Conservation (phyloP, 257 asterid species). For the Salvia hispanica region DNA sequence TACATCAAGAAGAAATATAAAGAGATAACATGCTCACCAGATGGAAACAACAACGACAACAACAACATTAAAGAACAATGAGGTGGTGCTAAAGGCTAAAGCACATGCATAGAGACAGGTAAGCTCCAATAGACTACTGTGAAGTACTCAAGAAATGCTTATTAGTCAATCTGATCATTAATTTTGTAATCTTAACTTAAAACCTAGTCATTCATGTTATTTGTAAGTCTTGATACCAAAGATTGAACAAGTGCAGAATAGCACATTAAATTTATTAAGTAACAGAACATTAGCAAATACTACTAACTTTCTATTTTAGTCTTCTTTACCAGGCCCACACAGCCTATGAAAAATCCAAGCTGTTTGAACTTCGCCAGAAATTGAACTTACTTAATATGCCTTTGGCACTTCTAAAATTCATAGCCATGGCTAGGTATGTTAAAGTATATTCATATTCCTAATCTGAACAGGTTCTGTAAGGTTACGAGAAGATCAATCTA, state of each 20-base stretch:
- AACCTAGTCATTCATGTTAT: constrained; percentile 6
- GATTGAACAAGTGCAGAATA: constrained; percentile 17
- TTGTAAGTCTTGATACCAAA: not conserved
- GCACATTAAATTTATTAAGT: not conserved
- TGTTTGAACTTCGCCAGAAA: constrained; percentile 30
- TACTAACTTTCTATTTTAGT: constrained; percentile 1
- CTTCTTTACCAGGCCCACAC: constrained; percentile 32
- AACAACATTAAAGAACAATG: constrained; percentile 39
- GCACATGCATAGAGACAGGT: constrained; percentile 38
- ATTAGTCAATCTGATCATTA: not conserved
- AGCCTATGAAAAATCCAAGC: constrained; percentile 23
- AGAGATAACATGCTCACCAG: constrained; percentile 16
- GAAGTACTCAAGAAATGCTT: constrained; percentile 10
- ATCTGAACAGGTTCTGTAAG: constrained; percentile 27
- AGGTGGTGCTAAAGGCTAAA: constrained; percentile 33
- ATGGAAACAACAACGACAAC: not conserved
- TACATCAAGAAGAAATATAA: constrained; percentile 42
- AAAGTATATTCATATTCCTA: constrained; percentile 16
- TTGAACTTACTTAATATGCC: constrained; percentile 6
- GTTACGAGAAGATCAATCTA: constrained; percentile 24
- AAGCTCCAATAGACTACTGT: not conserved
- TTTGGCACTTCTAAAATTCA: constrained; percentile 7
- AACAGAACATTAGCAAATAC: constrained; percentile 10
- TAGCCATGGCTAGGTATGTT: not conserved
- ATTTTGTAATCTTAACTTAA: not conserved